phyloP scores from a whole-genome alignment of 2,329 filamentous ascomycete genomes.

The Botrytis byssoidea region DNA sequence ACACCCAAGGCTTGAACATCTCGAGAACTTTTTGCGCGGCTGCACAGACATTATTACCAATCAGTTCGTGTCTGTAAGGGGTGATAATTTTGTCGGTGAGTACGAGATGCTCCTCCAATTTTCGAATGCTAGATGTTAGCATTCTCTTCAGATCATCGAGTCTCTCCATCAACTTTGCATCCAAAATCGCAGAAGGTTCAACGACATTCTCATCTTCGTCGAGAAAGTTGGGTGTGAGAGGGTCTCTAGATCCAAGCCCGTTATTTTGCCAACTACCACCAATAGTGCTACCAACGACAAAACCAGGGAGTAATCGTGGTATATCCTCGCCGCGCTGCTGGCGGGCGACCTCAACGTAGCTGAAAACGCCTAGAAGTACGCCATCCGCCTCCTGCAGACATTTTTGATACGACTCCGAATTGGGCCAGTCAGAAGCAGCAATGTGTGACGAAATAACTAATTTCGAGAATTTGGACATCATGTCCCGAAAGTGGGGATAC shows the following conservation, averaged over 20 bases:
- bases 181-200: slow-evolving; percentile 73
- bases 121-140: slow-evolving; percentile 80
- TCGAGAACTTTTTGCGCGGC: slow-evolving; percentile 80
- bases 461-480: slow-evolving; percentile 99
- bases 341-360: slow-evolving; percentile 91
- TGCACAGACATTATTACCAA: slow-evolving; percentile 79
- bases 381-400: slow-evolving; percentile 97
- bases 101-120: slow-evolving; percentile 79
- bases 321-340: slow-evolving; percentile 93
- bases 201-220: slow-evolving; percentile 73
- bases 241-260: slow-evolving; percentile 62
- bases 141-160: slow-evolving; percentile 83
- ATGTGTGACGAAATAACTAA: slow-evolving; percentile 97
- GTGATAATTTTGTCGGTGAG: slow-evolving; percentile 80
- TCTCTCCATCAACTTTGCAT: slow-evolving; percentile 74
- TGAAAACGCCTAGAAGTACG: slow-evolving; percentile 88
- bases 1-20: slow-evolving; percentile 84
- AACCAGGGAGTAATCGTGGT: slow-evolving; percentile 87
- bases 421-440: slow-evolving; percentile 92
- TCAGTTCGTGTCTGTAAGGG: slow-evolving; percentile 70
- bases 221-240: slow-evolving; percentile 77
- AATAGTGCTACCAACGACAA: slow-evolving; percentile 78
- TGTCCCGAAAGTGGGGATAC: slow-evolving; percentile 95
- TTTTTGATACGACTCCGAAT: slow-evolving; percentile 89
- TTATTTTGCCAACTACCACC: slow-evolving; percentile 89